These are phyloP conservation scores for Colletotrichum navitas DNA, from an alignment of 2,329 filamentous ascomycete species.

Conservation along the genomic window DNA sequence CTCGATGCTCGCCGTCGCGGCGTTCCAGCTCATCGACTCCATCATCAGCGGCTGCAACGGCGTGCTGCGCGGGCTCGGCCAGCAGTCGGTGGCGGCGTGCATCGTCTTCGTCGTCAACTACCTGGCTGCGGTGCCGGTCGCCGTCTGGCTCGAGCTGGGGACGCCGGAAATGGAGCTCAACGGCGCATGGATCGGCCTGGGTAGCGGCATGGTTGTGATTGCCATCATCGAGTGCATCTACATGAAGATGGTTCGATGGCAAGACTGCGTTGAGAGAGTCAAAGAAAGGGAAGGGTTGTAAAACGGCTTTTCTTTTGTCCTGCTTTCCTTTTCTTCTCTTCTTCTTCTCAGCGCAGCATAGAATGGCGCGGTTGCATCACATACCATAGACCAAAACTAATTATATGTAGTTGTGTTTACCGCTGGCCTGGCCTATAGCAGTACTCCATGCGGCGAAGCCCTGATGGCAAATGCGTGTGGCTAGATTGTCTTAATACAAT, in stretches of 20 bases:
- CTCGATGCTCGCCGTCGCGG: constrained; percentile 51
- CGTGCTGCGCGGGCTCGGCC: constrained; percentile 54
- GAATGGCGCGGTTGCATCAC: constrained; percentile 7
- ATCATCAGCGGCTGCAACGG: constrained; percentile 54
- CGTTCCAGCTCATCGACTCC: constrained; percentile 53
- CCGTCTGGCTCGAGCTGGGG: constrained; percentile 55
- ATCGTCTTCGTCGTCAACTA: constrained; percentile 55
- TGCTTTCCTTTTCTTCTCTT: background rate
- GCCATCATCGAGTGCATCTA: constrained; percentile 50
- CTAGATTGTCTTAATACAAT: background rate
- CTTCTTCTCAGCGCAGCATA: constrained; percentile 2
- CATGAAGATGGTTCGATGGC: constrained; percentile 48
- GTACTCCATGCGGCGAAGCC: background rate
- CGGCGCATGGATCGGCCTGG: constrained; percentile 53
- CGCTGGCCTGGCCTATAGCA: background rate
- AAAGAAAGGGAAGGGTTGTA: constrained; percentile 47
- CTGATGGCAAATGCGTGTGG: background rate
- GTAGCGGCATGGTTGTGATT: constrained; percentile 50
- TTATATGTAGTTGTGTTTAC: background rate
- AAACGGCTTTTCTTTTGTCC: background rate
- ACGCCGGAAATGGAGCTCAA: constrained; percentile 48
- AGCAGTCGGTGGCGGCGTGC: constrained; percentile 54
- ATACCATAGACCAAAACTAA: constrained; percentile 5
- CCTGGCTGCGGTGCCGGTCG: constrained; percentile 53
- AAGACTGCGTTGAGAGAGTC: constrained; percentile 50